Evolutionary conservation across 1,284 basidiomycete species (phyloP).

Genomic region (Trametes versicolor): DNA sequence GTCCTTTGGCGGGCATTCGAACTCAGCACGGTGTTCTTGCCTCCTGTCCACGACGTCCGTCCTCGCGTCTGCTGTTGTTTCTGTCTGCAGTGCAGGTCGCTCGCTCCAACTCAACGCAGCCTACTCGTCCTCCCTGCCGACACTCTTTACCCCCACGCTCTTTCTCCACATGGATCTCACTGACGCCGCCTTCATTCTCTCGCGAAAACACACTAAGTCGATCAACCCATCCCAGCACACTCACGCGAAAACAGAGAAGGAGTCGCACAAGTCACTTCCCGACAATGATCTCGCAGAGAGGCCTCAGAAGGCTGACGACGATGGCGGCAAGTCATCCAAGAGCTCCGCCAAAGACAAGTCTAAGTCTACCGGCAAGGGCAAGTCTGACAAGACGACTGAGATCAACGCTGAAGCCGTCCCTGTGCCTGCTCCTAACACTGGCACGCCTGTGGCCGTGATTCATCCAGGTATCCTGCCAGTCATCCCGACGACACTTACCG

Average conservation of each 20-base stretch:
- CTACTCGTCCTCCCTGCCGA: not conserved
- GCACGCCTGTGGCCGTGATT: conserved; percentile 40
- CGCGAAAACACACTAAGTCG: conserved; percentile 11
- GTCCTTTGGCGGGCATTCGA: conserved; percentile 5
- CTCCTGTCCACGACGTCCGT: not conserved
- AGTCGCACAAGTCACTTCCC: not conserved
- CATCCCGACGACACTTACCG: conserved; percentile 26
- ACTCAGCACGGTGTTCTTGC: not conserved
- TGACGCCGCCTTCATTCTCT: conserved; percentile 15
- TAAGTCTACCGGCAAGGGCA: conserved; percentile 39
- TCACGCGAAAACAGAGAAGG: conserved; percentile 1
- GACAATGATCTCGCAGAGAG: conserved; percentile 28
- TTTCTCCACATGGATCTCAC: conserved; percentile 30
- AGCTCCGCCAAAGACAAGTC: conserved; percentile 38
- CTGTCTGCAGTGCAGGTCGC: conserved; percentile 36
- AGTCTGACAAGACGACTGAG: conserved; percentile 33
- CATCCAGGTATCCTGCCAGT: conserved; percentile 42
- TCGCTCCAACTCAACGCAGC: conserved; percentile 9
- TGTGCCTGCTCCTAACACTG: conserved; percentile 64
- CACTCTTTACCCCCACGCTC: conserved; percentile 34
- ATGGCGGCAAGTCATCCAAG: conserved; percentile 24
- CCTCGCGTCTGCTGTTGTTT: not conserved
- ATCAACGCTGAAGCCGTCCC: conserved; percentile 58
- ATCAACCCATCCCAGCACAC: not conserved
- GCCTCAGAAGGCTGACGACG: conserved; percentile 22